Conservation (phyloP, 163 green algal genomes). For the Chlorella variabilis region DNA sequence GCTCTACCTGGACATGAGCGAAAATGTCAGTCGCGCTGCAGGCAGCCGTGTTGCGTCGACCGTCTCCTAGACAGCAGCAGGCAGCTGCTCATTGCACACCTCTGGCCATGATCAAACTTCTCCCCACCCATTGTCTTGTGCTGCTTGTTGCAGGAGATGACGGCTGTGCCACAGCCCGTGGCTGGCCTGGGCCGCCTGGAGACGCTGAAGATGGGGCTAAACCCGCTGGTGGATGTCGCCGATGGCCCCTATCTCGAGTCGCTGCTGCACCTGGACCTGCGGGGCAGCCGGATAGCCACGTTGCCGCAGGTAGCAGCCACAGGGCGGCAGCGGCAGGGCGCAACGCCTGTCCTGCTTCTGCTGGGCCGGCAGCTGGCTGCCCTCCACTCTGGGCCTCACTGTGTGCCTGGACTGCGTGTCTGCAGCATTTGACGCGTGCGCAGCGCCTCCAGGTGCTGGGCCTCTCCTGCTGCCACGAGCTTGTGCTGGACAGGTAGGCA, state of each 20-base stretch:
- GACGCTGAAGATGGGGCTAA: conserved; percentile 17
- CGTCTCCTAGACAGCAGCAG: no score
- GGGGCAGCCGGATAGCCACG: neutral
- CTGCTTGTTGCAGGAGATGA: no score
- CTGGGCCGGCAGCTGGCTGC: no score
- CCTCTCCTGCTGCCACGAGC: conserved; percentile 26
- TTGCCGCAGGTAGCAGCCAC: conserved; percentile 32
- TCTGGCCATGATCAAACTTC: no score
- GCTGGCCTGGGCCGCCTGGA: conserved; percentile 3
- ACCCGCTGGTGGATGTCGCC: neutral
- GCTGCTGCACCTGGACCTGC: conserved; percentile 24
- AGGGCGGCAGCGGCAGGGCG: no score
- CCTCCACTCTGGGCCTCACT: no score
- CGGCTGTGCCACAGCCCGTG: neutral
- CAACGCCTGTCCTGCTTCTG: no score
- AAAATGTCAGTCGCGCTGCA: no score
- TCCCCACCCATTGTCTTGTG: no score
- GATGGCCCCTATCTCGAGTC: conserved; percentile 11
- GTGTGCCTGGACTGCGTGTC: no score
- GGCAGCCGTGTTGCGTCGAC: no score
- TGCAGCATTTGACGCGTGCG: conserved; percentile 9
- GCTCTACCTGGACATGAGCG: neutral
- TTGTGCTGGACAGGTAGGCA: conserved; percentile 14
- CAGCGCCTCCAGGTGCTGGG: conserved; percentile 5
- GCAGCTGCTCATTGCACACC: no score